Percentiles rank a stretch among this genome's conserved stretches.
Evolutionary conservation across 768 basidiomycete species (phyloP).

Genomic region (Tulasnella sp.): DNA sequence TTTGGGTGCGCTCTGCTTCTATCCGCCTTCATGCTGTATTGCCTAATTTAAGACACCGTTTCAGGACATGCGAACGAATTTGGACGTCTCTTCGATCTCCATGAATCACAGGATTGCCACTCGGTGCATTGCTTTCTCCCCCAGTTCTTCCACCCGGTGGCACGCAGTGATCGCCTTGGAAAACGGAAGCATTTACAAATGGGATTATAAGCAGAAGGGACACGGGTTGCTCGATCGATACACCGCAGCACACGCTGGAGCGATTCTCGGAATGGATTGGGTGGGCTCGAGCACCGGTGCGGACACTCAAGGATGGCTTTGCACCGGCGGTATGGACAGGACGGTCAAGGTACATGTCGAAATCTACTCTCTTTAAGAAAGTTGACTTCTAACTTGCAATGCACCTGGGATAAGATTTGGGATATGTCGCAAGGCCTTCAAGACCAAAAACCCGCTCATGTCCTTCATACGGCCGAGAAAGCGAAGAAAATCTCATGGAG

Average conservation of each 20-base stretch:
- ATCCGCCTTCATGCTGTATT: neutral
- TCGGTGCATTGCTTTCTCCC: constrained; percentile 8
- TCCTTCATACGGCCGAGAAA: constrained; percentile 61
- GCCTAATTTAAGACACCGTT: neutral
- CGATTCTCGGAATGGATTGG: constrained; percentile 70
- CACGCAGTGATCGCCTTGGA: constrained; percentile 13
- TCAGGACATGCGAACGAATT: constrained; percentile 9
- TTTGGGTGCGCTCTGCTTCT: constrained; percentile 4
- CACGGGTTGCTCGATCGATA: constrained; percentile 61
- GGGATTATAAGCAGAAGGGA: constrained; percentile 72
- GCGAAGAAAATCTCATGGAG: constrained; percentile 68
- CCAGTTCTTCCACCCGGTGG: neutral
- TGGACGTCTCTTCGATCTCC: constrained; percentile 1
- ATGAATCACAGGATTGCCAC: constrained; percentile 3
- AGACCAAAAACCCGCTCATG: constrained; percentile 52
- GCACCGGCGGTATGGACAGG: constrained; percentile 67
- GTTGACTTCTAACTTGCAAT: neutral
- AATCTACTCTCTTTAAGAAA: neutral
- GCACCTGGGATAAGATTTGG: constrained; percentile 46
- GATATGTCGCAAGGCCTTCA: constrained; percentile 46
- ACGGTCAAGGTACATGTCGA: constrained; percentile 49
- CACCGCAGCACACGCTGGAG: constrained; percentile 58
- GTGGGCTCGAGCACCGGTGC: neutral
- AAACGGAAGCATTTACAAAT: constrained; percentile 22
- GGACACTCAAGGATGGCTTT: constrained; percentile 51